Conservation (phyloP, 2,329 filamentous ascomycete genomes). For the Amesomyces nigricolor region DNA sequence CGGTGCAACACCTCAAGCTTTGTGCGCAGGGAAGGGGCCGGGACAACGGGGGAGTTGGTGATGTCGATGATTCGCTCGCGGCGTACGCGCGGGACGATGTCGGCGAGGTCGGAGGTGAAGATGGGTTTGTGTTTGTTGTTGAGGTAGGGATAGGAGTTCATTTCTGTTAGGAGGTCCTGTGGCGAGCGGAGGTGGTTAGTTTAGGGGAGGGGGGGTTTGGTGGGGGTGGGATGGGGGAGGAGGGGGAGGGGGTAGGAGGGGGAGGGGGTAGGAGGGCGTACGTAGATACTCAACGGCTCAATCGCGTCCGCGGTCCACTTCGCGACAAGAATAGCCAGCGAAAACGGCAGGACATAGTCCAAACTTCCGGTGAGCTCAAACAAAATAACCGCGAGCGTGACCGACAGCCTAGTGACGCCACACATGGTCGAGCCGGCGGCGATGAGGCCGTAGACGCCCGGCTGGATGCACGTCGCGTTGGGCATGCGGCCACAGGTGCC, state of each 20-base stretch:
- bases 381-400: conserved; percentile 89
- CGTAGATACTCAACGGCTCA: conserved; percentile 90
- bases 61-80: conserved; percentile 83
- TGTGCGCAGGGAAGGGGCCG: conserved; percentile 66
- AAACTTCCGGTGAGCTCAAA: conserved; percentile 94
- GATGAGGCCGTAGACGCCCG: conserved; percentile 93
- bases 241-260: not conserved
- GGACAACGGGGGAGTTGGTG: conserved; percentile 71
- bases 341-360: conserved; percentile 93
- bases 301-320: conserved; percentile 98
- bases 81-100: conserved; percentile 73
- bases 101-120: conserved; percentile 81
- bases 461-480: conserved; percentile 81
- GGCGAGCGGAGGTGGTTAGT: not conserved
- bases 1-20: conserved; percentile 79
- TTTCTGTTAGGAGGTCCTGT: conserved; percentile 83
- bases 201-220: not conserved
- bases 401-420: conserved; percentile 86
- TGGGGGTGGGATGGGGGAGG: not conserved
- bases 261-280: conserved; percentile 35
- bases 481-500: conserved; percentile 63
- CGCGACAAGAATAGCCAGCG: conserved; percentile 82
- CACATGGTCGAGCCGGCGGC: conserved; percentile 97
- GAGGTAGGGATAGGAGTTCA: conserved; percentile 97
- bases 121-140: conserved; percentile 91